These are phyloP conservation scores for Hymenochaete sp. DNA, from an alignment of 1,284 basidiomycete genomes.

Conservation along the genomic window DNA sequence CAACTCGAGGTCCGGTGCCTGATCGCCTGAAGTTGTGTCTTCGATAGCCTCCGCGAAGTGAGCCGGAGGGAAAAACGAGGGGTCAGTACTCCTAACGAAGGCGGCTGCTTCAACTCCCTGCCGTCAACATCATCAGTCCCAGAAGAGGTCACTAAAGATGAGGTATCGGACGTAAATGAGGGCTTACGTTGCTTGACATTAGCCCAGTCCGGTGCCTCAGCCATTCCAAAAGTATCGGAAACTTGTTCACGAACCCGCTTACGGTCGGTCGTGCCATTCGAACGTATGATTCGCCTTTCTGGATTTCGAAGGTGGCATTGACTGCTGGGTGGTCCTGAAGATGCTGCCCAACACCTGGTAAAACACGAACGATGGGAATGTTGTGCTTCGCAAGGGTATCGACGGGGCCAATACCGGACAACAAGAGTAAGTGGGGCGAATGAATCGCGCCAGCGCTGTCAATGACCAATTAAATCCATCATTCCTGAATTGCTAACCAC, in stretches of 20 bases:
- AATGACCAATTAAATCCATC: not conserved
- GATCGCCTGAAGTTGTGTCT: conserved; percentile 23
- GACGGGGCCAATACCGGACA: conserved; percentile 59
- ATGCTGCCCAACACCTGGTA: conserved; percentile 51
- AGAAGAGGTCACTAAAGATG: conserved; percentile 15
- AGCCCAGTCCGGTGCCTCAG: conserved; percentile 36
- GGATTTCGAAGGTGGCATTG: conserved; percentile 43
- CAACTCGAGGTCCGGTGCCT: conserved; percentile 27
- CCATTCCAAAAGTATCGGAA: conserved; percentile 36
- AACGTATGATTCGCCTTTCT: conserved; percentile 34
- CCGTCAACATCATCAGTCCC: conserved; percentile 14
- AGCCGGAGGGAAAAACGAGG: conserved; percentile 21
- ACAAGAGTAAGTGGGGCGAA: conserved; percentile 50
- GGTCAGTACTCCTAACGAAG: conserved; percentile 27
- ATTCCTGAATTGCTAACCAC: not conserved
- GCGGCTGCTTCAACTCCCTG: conserved; percentile 26
- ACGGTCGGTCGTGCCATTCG: conserved; percentile 23
- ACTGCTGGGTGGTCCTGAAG: conserved; percentile 51
- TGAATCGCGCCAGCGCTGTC: conserved; percentile 21
- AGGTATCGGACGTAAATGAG: conserved; percentile 6
- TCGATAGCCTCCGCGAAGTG: conserved; percentile 16
- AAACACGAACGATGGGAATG: conserved; percentile 45
- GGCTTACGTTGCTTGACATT: conserved; percentile 45
- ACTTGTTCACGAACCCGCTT: conserved; percentile 26
- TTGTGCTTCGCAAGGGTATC: conserved; percentile 39